phyloP scores from a whole-genome alignment of 495 filamentous ascomycete species.

The Xylona heveae region DNA sequence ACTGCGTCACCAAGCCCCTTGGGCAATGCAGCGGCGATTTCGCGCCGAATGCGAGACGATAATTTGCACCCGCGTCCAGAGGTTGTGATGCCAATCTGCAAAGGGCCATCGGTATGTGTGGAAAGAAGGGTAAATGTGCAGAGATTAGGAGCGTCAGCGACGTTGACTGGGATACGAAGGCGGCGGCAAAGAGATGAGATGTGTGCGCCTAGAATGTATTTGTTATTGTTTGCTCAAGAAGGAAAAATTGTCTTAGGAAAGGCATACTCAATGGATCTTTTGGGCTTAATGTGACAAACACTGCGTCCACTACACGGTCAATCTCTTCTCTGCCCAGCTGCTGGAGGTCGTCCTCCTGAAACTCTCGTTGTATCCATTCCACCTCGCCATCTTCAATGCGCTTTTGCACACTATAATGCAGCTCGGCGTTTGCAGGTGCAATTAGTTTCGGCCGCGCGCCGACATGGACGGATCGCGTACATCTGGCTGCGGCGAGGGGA shows the following conservation, averaged over 20 bases:
- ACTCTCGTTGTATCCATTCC: conserved; percentile 47
- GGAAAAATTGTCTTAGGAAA: background rate
- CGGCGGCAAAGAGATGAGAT: conserved; percentile 58
- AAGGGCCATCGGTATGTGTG: conserved; percentile 69
- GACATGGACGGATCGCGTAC: conserved; percentile 57
- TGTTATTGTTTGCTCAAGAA: background rate
- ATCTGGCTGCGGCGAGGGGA: conserved; percentile 66
- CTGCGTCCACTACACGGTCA: conserved; percentile 61
- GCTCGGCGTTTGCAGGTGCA: conserved; percentile 36
- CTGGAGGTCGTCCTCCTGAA: conserved; percentile 48
- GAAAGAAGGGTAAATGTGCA: conserved; percentile 82
- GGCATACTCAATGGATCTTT: conserved; percentile 28
- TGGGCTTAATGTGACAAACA: conserved; percentile 60
- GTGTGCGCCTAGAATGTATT: conserved; percentile 24
- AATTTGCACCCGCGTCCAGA: conserved; percentile 92
- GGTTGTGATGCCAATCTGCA: conserved; percentile 91
- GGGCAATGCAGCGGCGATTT: conserved; percentile 65
- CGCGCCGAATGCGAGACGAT: conserved; percentile 70
- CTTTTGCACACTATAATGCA: conserved; percentile 53
- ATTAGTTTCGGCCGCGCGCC: conserved; percentile 77
- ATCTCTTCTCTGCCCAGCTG: conserved; percentile 62
- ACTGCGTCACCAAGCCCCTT: conserved; percentile 66
- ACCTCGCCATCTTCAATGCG: conserved; percentile 51
- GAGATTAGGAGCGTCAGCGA: conserved; percentile 69
- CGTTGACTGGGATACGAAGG: conserved; percentile 79